A percentile compares a stretch with the other conserved stretches of the same genome.
Conservation (phyloP, 2,329 filamentous ascomycete genomes). For the Delphinella strobiligena region DNA sequence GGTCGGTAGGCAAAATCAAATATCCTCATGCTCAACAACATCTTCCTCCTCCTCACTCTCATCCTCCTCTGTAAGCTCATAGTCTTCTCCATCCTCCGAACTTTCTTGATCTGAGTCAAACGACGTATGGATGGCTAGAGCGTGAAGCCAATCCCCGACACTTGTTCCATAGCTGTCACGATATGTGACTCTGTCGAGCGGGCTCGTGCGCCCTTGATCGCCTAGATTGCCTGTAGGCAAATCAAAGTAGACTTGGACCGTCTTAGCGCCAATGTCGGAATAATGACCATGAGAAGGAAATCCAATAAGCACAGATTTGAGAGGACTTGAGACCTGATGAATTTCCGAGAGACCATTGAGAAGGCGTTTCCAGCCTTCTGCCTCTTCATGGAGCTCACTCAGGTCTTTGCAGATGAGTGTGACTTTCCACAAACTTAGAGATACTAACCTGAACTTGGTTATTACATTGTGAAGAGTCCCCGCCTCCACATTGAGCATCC, state of each 20-base stretch:
- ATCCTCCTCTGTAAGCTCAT: no score
- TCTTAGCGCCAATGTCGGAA: background rate
- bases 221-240: background rate
- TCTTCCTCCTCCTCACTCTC: no score
- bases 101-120: background rate
- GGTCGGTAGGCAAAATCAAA: no score
- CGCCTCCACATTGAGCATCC: constrained; percentile 8
- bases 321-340: background rate
- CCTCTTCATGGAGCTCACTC: background rate
- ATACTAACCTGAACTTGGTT: constrained; percentile 13
- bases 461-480: constrained; percentile 10
- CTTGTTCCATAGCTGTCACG: constrained; percentile 4
- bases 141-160: constrained; percentile 3
- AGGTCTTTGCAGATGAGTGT: background rate
- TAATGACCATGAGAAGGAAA: background rate
- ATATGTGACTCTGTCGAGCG: background rate
- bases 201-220: background rate
- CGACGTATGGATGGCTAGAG: background rate
- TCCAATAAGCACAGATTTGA: constrained; percentile 4
- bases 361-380: constrained; percentile 1
- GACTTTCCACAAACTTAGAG: constrained; percentile 15
- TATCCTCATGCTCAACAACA: no score
- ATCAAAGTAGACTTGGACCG: background rate
- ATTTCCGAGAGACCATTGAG: background rate
- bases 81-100: no score